Evolutionary conservation across 495 filamentous ascomycete genomes (phyloP), one percentile per base, ranked within the genome.

Genomic region (Neurospora sp.): DNA sequence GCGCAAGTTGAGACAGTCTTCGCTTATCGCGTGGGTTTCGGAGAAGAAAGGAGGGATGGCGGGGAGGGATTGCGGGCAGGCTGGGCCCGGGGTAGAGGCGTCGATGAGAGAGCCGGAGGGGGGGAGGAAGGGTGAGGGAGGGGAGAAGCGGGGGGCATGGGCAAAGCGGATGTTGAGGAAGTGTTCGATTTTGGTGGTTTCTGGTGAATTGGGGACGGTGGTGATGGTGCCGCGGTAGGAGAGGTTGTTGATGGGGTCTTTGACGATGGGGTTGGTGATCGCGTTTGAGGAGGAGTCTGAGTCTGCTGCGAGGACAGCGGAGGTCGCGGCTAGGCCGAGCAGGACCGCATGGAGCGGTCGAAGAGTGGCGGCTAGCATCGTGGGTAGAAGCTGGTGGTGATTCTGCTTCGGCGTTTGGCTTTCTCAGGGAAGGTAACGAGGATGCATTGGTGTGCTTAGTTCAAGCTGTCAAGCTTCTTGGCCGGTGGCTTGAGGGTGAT

Each of bases 131-230:
- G 80, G 77, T 0, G 79, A 72, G 0, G 83, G 83, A 14, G 81
- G 77, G 12, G 80, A 76, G 71, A 85, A 85, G 3, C 82, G 80
- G 3, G 83, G 81, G 40, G 81, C 81, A 69, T 81, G 71, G 9
- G 81, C 83, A 71, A 81, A 85, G 72, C 77, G 78, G 72, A 85
- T 83, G 72, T 82, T 83, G 11, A 77, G 76, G 73, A 81, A 85
- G 68, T 83, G 79, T 20, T 85, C 83, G 27, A 84, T 73, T 5
- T 39, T 38, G 53, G 22, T 40, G 68, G 20, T 16, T 27, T 65
- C 27, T 65, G 53, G 0, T 22, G 53, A 31, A 12, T n/a, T 9
- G 22, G 22, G 22, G 12, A 16, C 2, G 27, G 53, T 65, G 53
- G 53, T 65, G 53, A 65, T 35, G 27, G 27, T 65, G 27, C 53